Conservation (phyloP, 1,284 basidiomycete genomes). For the Anthracocystis setariae region DNA sequence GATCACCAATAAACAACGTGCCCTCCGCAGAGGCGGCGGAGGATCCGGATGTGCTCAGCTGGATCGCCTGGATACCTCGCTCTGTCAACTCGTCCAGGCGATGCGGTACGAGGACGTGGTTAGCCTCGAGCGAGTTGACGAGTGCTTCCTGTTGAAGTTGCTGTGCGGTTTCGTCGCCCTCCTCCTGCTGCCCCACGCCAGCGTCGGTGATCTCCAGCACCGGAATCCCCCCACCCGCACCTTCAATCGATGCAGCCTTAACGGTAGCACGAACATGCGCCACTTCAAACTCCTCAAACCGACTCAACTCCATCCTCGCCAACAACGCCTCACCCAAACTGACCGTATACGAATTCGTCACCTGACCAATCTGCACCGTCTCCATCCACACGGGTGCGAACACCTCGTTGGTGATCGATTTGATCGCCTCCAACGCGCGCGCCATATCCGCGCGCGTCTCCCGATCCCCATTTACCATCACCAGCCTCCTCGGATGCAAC, state of each 20-base stretch:
- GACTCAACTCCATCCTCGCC: constrained; percentile 82
- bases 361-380: constrained; percentile 88
- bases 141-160: neutral
- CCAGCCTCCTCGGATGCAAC: constrained; percentile 80
- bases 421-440: constrained; percentile 38
- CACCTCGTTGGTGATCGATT: constrained; percentile 84
- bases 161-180: neutral
- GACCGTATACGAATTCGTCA: constrained; percentile 92
- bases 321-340: constrained; percentile 89
- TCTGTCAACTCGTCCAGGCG: neutral
- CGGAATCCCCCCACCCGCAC: constrained; percentile 4
- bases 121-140: neutral
- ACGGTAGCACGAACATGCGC: constrained; percentile 21
- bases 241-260: neutral
- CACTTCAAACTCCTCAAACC: constrained; percentile 79
- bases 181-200: neutral
- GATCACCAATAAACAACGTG: constrained; percentile 65
- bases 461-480: constrained; percentile 61
- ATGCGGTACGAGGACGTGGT: neutral
- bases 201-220: constrained; percentile 16
- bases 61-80: neutral
- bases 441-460: constrained; percentile 36
- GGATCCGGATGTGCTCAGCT: neutral
- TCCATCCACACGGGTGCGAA: constrained; percentile 80
- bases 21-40: constrained; percentile 11